Evolutionary conservation across 345 rosid species (phyloP), one percentile per base, ranked within the genome.

Genomic region (Leavenworthia alabamica): DNA sequence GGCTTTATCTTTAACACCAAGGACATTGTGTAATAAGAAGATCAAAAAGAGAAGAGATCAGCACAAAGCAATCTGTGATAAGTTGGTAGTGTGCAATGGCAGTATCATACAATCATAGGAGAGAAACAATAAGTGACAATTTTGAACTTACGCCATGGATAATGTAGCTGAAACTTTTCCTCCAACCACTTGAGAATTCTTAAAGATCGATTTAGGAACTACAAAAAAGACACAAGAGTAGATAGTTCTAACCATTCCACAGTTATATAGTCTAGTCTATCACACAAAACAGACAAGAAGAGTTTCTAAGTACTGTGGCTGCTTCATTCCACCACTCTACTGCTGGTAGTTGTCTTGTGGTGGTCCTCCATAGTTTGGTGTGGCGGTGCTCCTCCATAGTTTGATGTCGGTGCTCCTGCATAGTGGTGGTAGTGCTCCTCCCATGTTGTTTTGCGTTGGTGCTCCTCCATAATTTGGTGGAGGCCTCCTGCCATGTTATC

Each of bases 81-180:
- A 20, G 44, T 24, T 37, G 23, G 15, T 3, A 1, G 43, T 7
- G 24, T 6, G 46, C 17, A 42, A 51, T 58, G 7, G 24, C 17
- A 23, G 50, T 39, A 23, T 40, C 46, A 0, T 22, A 15, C 28
- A 27, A 7, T 26, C 46, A 9, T 24, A 11, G 46, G 8, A 8
- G 28, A 8, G 8, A 8, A n/a, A 24, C n/a, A 39, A 24, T 63
- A 62, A 70, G 20, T 47, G 43, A 39, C 3, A 10, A 1, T 32
- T 10, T 17, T 13, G 14, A 62, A 79, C 95, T 80, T 81, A 89
- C 95, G 95, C 97, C 95, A 89, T 84, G 43, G 95, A 89, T 64
- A 84, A 73, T 20, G 92, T 89, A 11, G 97, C 92, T 31, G 95
- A 89, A 67, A 95, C 97, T 73, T 86, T 86, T 73, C 92, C 97